Evolutionary conservation across 1,284 basidiomycete species (phyloP).

Genomic region (Pseudozyma tsukubaensis): DNA sequence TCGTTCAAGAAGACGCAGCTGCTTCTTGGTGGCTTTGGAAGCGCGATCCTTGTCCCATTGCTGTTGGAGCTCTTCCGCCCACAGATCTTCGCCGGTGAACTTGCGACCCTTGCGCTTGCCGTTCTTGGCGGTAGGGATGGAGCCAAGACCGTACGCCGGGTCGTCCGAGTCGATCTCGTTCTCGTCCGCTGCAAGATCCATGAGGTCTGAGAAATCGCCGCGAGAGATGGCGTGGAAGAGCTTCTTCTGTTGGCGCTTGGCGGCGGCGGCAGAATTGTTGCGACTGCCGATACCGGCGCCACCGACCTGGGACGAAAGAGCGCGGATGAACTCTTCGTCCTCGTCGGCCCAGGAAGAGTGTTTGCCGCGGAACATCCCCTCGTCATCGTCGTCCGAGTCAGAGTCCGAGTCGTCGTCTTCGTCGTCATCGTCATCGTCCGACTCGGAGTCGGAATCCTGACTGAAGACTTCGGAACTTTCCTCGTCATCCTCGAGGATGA

Average conservation of each 20-base stretch:
- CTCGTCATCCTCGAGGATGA: conserved; percentile 43
- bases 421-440: conserved; percentile 31
- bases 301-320: conserved; percentile 69
- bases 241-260: conserved; percentile 73
- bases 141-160: conserved; percentile 48
- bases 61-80: conserved; percentile 76
- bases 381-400: conserved; percentile 48
- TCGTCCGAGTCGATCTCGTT: conserved; percentile 67
- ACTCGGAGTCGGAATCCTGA: conserved; percentile 33
- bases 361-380: conserved; percentile 67
- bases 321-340: conserved; percentile 76
- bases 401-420: conserved; percentile 30
- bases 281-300: conserved; percentile 39
- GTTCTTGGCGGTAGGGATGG: conserved; percentile 43
- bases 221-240: conserved; percentile 77
- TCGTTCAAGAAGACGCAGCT: conserved; percentile 68
- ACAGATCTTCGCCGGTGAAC: conserved; percentile 74
- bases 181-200: conserved; percentile 70
- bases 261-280: conserved; percentile 9
- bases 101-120: conserved; percentile 67
- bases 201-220: conserved; percentile 75
- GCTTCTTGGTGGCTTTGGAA: conserved; percentile 52
- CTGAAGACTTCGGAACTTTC: conserved; percentile 34
- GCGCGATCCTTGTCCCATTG: conserved; percentile 70
- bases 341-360: conserved; percentile 74